Evolutionary conservation across 129 eudicot species (phyloP).

Genomic region (Mikania micrantha): DNA sequence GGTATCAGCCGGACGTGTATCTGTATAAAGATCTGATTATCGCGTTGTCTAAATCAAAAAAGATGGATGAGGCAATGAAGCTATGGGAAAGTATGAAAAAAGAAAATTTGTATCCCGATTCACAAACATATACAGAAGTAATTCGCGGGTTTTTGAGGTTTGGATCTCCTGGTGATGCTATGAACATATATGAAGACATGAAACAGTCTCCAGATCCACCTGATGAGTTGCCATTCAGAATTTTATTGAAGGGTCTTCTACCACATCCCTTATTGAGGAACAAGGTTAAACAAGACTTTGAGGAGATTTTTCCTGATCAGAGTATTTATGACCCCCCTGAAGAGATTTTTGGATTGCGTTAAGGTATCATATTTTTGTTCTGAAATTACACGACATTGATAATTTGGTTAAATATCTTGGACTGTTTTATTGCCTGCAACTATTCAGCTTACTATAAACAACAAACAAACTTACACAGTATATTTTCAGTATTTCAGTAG

Average conservation of each 20-base stretch:
- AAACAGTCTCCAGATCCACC: slow-evolving; percentile 91
- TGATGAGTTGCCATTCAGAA: slow-evolving; percentile 74
- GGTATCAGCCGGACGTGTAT: slow-evolving; percentile 74
- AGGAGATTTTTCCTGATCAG: slow-evolving; percentile 82
- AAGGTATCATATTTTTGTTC: slow-evolving; percentile 33
- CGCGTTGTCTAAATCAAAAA: slow-evolving; percentile 63
- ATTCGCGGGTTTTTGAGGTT: slow-evolving; percentile 79
- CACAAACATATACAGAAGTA: slow-evolving; percentile 81
- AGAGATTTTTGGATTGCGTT: slow-evolving; percentile 88
- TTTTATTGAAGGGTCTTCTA: slow-evolving; percentile 76
- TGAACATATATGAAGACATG: slow-evolving; percentile 95
- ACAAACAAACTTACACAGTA: too few species aligned
- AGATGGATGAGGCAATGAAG: slow-evolving; percentile 84
- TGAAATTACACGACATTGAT: background rate
- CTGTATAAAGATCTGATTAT: slow-evolving; percentile 81
- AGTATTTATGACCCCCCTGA: slow-evolving; percentile 83
- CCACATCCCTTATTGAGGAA: slow-evolving; percentile 93
- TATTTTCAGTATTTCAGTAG: too few species aligned
- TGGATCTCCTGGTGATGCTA: slow-evolving; percentile 93
- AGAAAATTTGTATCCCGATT: slow-evolving; percentile 75
- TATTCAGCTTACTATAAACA: background rate
- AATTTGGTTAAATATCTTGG: background rate
- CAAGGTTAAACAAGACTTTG: slow-evolving; percentile 90
- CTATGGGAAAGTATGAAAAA: slow-evolving; percentile 85
- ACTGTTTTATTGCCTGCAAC: background rate